Evolutionary conservation across 345 rosid genomes (phyloP).

Genomic region (sweet orange (Citrus sinensis)): DNA sequence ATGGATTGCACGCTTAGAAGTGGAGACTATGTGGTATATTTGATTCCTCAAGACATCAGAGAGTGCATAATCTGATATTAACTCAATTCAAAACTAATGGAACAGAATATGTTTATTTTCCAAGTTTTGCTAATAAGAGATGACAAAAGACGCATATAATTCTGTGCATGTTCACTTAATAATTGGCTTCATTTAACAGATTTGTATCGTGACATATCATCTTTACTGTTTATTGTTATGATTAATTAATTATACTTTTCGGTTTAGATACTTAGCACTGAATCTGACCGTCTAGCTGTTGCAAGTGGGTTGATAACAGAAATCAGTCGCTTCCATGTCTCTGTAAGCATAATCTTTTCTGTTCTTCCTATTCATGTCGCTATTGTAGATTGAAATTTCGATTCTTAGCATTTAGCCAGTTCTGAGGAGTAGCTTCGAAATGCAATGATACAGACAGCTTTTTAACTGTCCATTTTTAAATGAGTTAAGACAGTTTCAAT

Average conservation of each 20-base stretch:
- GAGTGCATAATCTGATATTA: neutral
- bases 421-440: neutral
- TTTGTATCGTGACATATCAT: neutral
- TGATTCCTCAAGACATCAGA: slow-evolving; percentile 5
- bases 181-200: neutral
- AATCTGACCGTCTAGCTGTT: slow-evolving; percentile 49
- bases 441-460: neutral
- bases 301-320: slow-evolving; percentile 79
- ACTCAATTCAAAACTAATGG: neutral
- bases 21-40: slow-evolving; percentile 88
- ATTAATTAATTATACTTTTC: slow-evolving; percentile 1
- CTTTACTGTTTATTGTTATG: neutral
- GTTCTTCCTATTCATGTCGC: neutral
- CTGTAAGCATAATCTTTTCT: slow-evolving; percentile 50
- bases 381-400: neutral
- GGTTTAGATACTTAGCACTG: slow-evolving; percentile 67
- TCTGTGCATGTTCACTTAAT: neutral
- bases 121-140: neutral
- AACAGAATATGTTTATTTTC: neutral
- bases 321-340: slow-evolving; percentile 60
- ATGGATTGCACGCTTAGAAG: slow-evolving; percentile 57
- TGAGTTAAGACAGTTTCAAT: slow-evolving; percentile 9
- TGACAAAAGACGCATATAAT: too few relatives aligned
- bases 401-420: neutral
- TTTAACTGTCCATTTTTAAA: slow-evolving; percentile 12